Conservation (phyloP, 2,329 filamentous ascomycete genomes). For the Colletotrichum acutatum region DNA sequence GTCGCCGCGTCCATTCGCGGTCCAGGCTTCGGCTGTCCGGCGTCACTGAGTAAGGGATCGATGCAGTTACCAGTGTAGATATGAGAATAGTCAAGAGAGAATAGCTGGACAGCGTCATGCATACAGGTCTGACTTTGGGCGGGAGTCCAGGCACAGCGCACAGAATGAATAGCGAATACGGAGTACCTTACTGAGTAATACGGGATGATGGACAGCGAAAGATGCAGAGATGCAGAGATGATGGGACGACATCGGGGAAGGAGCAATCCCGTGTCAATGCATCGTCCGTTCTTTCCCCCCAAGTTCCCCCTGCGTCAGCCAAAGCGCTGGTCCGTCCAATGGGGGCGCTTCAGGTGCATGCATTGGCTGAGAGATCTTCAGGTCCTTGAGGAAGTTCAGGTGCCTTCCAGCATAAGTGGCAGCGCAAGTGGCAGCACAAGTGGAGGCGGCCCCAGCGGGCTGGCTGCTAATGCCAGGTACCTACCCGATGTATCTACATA, state of each 20-base stretch:
- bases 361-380: slow-evolving; percentile 5
- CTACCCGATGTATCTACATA: too few species aligned
- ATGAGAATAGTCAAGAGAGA: neutral
- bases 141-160: neutral
- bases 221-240: neutral
- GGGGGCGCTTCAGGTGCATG: neutral
- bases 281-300: neutral
- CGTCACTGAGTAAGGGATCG: neutral
- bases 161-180: neutral
- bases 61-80: too few species aligned
- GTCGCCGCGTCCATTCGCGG: neutral
- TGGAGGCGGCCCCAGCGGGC: slow-evolving; percentile 19
- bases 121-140: neutral
- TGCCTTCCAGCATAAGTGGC: slow-evolving; percentile 23
- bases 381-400: neutral
- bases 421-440: slow-evolving; percentile 28
- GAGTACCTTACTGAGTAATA: too few species aligned
- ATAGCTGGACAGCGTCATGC: neutral
- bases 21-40: neutral
- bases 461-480: neutral
- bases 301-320: slow-evolving; percentile 7
- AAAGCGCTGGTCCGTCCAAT: slow-evolving; percentile 1
- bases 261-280: slow-evolving; percentile 3
- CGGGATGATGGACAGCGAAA: neutral
- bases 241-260: neutral